Conservation (phyloP, 2,329 filamentous ascomycete genomes). For the Emergomyces africanus region DNA sequence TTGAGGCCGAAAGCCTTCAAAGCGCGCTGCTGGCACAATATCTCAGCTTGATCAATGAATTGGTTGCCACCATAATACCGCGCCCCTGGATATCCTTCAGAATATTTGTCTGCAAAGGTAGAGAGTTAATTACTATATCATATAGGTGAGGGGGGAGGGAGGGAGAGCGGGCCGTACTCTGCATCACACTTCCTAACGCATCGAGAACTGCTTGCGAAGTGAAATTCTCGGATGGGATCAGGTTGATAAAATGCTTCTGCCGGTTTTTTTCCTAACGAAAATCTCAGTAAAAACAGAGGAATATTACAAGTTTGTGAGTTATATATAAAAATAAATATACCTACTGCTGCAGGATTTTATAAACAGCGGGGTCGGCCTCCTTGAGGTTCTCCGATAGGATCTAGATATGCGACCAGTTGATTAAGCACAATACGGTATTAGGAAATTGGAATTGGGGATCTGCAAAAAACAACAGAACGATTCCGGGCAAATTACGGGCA, state of each 20-base stretch:
- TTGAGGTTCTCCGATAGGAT: slow-evolving; percentile 67
- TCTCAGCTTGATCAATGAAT: slow-evolving; percentile 83
- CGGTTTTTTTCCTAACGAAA: slow-evolving; percentile 69
- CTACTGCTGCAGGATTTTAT: slow-evolving; percentile 81
- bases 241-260: slow-evolving; percentile 97
- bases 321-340: slow-evolving; percentile 5
- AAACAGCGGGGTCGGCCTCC: slow-evolving; percentile 76
- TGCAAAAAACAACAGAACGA: not conserved
- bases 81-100: slow-evolving; percentile 91
- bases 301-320: not conserved
- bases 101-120: slow-evolving; percentile 70
- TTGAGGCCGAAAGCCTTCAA: slow-evolving; percentile 77
- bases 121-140: slow-evolving; percentile 22
- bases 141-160: not conserved
- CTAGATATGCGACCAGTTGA: slow-evolving; percentile 34
- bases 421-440: slow-evolving; percentile 6
- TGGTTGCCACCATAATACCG: slow-evolving; percentile 96
- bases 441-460: not conserved
- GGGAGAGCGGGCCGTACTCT: slow-evolving; percentile 41
- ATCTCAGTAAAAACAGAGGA: slow-evolving; percentile 5
- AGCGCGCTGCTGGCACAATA: slow-evolving; percentile 79
- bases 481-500: not conserved
- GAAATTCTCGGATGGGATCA: slow-evolving; percentile 93
- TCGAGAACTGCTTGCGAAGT: slow-evolving; percentile 87
- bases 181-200: slow-evolving; percentile 86